These are phyloP conservation scores for Zoysia pacifica DNA, from an alignment of 176 grass and related monocot genomes.

Conservation along the genomic window DNA sequence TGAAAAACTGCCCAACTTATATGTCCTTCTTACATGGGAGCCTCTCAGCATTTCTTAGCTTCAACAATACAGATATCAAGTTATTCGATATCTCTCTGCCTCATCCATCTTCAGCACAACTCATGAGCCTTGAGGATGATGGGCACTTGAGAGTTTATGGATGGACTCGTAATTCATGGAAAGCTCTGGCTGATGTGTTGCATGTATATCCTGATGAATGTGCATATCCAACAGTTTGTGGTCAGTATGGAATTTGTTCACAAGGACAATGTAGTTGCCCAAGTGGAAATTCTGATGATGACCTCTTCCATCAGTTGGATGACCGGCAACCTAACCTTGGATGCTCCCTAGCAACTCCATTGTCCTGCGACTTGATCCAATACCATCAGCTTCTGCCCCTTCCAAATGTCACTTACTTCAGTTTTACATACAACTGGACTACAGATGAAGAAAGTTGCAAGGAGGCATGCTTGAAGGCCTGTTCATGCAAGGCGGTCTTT, in stretches of 20 bases:
- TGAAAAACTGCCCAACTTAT: conserved; percentile 31
- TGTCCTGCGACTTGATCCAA: conserved; percentile 52
- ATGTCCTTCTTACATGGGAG: conserved; percentile 55
- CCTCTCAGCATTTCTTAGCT: conserved; percentile 45
- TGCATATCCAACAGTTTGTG: conserved; percentile 63
- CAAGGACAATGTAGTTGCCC: conserved; percentile 55
- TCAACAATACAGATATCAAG: conserved; percentile 21
- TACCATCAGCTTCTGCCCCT: conserved; percentile 56
- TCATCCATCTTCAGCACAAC: conserved; percentile 45
- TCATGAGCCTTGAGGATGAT: conserved; percentile 60
- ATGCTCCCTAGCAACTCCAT: conserved; percentile 44
- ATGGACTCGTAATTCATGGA: conserved; percentile 39
- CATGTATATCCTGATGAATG: conserved; percentile 41
- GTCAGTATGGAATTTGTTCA: conserved; percentile 64
- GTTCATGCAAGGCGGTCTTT: conserved; percentile 70
- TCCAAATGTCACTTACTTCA: conserved; percentile 59
- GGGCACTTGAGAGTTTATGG: conserved; percentile 57
- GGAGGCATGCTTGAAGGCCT: conserved; percentile 68
- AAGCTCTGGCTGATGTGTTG: conserved; percentile 43
- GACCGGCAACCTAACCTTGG: conserved; percentile 37
- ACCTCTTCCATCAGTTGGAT: conserved; percentile 38
- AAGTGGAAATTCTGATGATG: conserved; percentile 3
- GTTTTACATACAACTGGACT: conserved; percentile 44
- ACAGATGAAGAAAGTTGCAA: conserved; percentile 72
- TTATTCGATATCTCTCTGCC: conserved; percentile 44